Base-by-base conservation (phyloP, 768 basidiomycete genomes). In the Boletus rubropictus region DNA sequence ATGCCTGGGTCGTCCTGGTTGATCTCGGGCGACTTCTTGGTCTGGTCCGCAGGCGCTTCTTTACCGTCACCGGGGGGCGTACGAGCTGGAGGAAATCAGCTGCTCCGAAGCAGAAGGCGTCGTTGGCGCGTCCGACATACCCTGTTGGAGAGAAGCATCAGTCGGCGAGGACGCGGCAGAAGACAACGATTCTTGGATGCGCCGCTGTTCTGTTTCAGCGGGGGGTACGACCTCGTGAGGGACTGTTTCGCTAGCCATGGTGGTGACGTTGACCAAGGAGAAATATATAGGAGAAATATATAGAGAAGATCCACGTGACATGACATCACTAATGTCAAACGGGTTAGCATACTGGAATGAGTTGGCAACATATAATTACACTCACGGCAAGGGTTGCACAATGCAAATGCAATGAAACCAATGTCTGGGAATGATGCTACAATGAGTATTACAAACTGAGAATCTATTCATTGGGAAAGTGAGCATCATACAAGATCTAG, bases 61-160 rank as follows among this genome's bases (percentile, higher is more conserved):
- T 46, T 38, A 17, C 70, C 71, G 43, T 69, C 68, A n/a, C 59
- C 69, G 10, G 71, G 68, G 29, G 58, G 54, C 0, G 66, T 59
- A 2, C 71, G 68, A 24, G 56, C 73, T 74, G 29, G 5, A 22
- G 14, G 25, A 28, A 44, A 9, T 41, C 27, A 50, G 39, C 5
- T 25, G 33, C 44, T 25, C 17, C 6, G 17, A 15, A 28, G n/a
- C 36, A 25, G 9, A 43, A 34, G 37, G 28, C 12, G 32, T 28
- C 38, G 17, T 25, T 35, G n/a, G 45, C 14, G 11, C 29, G 21
- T 34, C 40, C 11, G 29, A 48, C 53, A 35, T 50, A 76, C 77
- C 73, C 58, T 72, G 73, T 44, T 71, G 70, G 17, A 65, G 62
- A 25, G 54, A 38, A 20, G 63, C 59, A 20, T 65, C 61, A 1